These are phyloP conservation scores for Trichosanthes truncata DNA, from an alignment of 306 rosid species.

Conservation along the genomic window DNA sequence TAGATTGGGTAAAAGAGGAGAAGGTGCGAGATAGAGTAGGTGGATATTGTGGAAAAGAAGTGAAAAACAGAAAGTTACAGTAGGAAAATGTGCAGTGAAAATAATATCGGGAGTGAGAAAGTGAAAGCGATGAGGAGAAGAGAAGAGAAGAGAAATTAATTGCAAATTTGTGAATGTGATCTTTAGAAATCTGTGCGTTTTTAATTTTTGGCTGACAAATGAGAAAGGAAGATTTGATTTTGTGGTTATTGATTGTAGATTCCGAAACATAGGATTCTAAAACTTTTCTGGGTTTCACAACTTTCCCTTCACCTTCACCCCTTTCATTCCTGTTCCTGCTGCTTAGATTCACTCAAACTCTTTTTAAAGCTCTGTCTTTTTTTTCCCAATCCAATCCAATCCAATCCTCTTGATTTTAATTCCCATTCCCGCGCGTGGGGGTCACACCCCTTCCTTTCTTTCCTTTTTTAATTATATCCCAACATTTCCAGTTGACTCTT, in stretches of 20 bases:
- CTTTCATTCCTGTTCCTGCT: too few relatives aligned
- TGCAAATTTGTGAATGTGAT: background rate
- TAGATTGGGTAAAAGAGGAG: too few relatives aligned
- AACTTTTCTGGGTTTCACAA: background rate
- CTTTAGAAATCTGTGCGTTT: background rate
- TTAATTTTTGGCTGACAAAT: background rate
- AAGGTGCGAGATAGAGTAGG: background rate
- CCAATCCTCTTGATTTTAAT: background rate
- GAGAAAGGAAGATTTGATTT: background rate
- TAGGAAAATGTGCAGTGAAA: too few relatives aligned
- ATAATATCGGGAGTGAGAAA: too few relatives aligned
- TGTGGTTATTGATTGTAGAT: background rate
- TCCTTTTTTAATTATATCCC: too few relatives aligned
- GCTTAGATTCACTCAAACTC: slow-evolving; percentile 7
- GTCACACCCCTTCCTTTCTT: background rate
- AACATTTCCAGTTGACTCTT: too few relatives aligned
- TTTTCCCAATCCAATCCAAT: too few relatives aligned
- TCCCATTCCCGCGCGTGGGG: background rate
- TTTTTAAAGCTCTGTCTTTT: background rate
- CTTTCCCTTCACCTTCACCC: background rate
- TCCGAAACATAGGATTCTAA: slow-evolving; percentile 5
- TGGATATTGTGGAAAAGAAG: background rate
- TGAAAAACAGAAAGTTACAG: background rate
- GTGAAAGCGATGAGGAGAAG: too few relatives aligned
- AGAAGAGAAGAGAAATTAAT: too few relatives aligned